These are phyloP conservation scores for Ceratocystis harringtonii DNA, from an alignment of 2,329 filamentous ascomycete genomes.

Conservation along the genomic window DNA sequence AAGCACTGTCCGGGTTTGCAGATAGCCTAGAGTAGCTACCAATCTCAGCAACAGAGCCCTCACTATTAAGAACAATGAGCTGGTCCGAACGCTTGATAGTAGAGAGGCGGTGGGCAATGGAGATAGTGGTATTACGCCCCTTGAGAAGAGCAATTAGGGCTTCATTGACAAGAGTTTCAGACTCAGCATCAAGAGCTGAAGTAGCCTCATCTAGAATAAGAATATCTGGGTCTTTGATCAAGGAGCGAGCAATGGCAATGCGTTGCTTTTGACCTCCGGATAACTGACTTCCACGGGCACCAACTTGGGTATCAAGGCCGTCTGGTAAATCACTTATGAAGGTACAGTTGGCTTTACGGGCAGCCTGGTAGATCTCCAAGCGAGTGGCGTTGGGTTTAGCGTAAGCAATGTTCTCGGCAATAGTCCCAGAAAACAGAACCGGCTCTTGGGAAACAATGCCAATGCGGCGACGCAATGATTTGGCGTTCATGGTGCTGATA, in stretches of 20 bases:
- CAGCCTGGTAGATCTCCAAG: conserved; percentile 70
- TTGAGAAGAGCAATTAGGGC: conserved; percentile 67
- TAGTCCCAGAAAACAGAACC: conserved; percentile 73
- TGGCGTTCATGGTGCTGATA: conserved; percentile 75
- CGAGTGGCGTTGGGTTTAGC: conserved; percentile 66
- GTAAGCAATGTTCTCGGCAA: conserved; percentile 84
- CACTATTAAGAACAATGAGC: conserved; percentile 77
- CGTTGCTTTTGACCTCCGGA: conserved; percentile 96
- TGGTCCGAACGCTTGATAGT: conserved; percentile 93
- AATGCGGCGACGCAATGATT: conserved; percentile 80
- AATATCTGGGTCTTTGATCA: conserved; percentile 93
- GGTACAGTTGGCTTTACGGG: conserved; percentile 82
- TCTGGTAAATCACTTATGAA: conserved; percentile 97
- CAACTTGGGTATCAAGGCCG: conserved; percentile 85
- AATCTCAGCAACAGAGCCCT: conserved; percentile 81
- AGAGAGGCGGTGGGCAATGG: conserved; percentile 85
- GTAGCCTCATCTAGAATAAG: conserved; percentile 94
- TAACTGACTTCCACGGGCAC: conserved; percentile 79
- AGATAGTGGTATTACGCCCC: conserved; percentile 90
- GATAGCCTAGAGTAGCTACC: conserved; percentile 70
- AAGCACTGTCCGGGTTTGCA: conserved; percentile 60
- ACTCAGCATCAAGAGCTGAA: conserved; percentile 88
- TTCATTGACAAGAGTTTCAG: conserved; percentile 88
- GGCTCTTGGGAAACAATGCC: conserved; percentile 94
- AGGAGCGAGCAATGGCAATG: conserved; percentile 86